Conservation (phyloP, 2,329 filamentous ascomycete species). For the Xylaria hypoxylon region DNA sequence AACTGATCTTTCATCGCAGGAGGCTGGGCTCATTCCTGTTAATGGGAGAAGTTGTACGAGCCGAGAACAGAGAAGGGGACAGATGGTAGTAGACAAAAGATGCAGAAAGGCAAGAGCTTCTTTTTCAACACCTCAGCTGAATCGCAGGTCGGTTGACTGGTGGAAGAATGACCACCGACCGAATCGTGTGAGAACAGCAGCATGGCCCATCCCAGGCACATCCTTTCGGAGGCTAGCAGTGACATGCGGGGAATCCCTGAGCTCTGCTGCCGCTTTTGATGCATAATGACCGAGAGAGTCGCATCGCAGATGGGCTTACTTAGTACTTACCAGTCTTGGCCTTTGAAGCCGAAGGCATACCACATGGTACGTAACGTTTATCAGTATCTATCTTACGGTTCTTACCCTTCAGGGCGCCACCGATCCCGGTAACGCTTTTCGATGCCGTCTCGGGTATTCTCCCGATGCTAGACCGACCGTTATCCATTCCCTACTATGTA, state of each 20-base stretch:
- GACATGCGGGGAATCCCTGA: constrained; percentile 30
- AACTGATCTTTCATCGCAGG: neutral
- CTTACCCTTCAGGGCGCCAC: neutral
- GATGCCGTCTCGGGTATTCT: neutral
- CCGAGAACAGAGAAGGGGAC: neutral
- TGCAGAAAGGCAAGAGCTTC: neutral
- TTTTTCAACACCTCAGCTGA: constrained; percentile 18
- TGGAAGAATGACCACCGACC: constrained; percentile 19
- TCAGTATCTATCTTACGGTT: too few relatives aligned
- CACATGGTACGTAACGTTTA: too few relatives aligned
- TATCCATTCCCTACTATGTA: neutral
- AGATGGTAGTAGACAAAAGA: too few relatives aligned
- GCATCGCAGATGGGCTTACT: constrained; percentile 4
- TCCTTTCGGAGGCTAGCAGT: neutral
- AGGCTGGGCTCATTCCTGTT: neutral
- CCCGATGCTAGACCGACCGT: neutral
- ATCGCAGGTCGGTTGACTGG: constrained; percentile 18
- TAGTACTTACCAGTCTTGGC: constrained; percentile 9
- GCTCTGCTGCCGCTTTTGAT: constrained; percentile 18
- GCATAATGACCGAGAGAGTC: constrained; percentile 14
- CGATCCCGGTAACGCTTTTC: neutral
- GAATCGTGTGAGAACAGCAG: neutral
- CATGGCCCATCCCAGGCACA: neutral
- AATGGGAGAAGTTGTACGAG: neutral
- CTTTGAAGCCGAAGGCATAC: constrained; percentile 7